Base-by-base conservation (phyloP, 768 basidiomycete species). In the Trametes maxima region DNA sequence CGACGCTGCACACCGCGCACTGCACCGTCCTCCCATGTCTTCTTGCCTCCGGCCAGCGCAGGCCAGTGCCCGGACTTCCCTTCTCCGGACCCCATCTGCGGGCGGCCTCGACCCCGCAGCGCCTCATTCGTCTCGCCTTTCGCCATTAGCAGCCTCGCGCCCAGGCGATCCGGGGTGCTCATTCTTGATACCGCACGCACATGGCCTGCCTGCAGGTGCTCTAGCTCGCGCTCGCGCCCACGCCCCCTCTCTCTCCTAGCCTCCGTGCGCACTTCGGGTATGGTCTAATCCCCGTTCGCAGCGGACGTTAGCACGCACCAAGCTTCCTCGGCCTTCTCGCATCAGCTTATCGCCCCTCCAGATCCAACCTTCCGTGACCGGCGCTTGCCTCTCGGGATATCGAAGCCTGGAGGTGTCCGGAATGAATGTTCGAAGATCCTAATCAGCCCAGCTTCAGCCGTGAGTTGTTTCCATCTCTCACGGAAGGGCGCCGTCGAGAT, bases 211-310 rank as follows among this genome's bases (percentile, higher is more conserved):
- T 56, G 55, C 55, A 56, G 55, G 55, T 36, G 17, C 17, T n/a
- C 21, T 17, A 28, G 56, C 46, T 36, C 53, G 40, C 35, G 33
- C 35, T 48, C 35, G 37, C 16, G 8, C 13, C 54, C 36, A 46
- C 37, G 43, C 28, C 47, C 42, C 33, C 13, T 33, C 14, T 14
- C n/a, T n/a, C n/a, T n/a, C n/a, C 21, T 44, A 21, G 36, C 13
- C 54, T 50, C 54, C 60, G 60, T 61, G 53, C 47, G 14, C 54
- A n/a, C 16, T 33, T 49, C 60, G 60, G 60, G 49, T 49, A 62
- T 62, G 33, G 48, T 11, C 48, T 62, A 62, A 62, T 54, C 60
- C 50, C 60, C 60, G 60, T 14, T 56, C 21, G 8, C 54, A 6
- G 25, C 60, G 60, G 60, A 62, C 35, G 17, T 13, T 19, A 43